Base-by-base conservation (phyloP, 441 rosid genomes). In the Mallotus japonicus region DNA sequence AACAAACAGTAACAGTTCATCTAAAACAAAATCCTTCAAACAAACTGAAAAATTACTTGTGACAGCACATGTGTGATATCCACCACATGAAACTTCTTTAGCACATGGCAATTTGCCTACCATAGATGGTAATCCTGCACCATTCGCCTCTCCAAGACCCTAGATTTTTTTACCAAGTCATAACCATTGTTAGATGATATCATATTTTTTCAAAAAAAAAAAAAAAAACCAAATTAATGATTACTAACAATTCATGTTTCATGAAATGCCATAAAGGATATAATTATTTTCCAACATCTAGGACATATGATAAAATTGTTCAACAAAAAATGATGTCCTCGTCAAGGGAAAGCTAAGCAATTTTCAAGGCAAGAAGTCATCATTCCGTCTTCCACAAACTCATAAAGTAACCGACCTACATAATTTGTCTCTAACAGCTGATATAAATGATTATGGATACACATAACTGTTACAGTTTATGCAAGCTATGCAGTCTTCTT, bases 41-140 rank as follows among this genome's bases (percentile, higher is more conserved):
- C 61, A 73, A 67, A 65, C 15, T 10, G 62, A 78, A 32, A 19
- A 70, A 62, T 85, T 91, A 95, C 99, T 81, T 74, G 99, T 89
- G 72, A 95, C 77, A 62, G 86, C 86, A 80, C 98, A 92, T 40
- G 91, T 90, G 81, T 95, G 99, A 80, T 95, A 91, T 72, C 98
- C 97, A 84, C 99, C 99, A 44, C 98, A 90, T 71, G 92, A 90
- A 83, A 92, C 88, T 75, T 87, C 97, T 81, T 79, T 85, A 61
- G 95, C 88, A 69, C 76, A 83, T 40, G 96, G 95, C 67, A 91
- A 81, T 68, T 85, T 73, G 60, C 72, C 82, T 70, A 90, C 79
- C 81, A 85, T 70, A 65, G 92, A 84, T 14, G 91, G 92, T 50
- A 83, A 85, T 68, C 85, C 83, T 53, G 84, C 82, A 83, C 80